Base-by-base conservation (phyloP, 495 filamentous ascomycete species). In the Aspergillus olivimuriae region DNA sequence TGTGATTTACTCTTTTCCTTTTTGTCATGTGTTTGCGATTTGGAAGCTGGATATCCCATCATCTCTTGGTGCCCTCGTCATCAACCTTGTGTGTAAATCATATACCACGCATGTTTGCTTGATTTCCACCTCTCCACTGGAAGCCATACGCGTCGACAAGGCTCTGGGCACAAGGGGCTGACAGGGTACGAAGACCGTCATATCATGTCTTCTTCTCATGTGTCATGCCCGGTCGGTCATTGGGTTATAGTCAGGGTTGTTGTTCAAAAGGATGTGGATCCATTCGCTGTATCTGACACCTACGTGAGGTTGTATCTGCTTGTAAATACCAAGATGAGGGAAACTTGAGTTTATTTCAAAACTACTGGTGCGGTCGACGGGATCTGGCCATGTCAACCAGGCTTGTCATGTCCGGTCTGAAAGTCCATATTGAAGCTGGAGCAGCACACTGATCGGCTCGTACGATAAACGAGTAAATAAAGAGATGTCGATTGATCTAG, bases 11-110 rank as follows among this genome's bases (percentile, higher is more conserved):
- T 45, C 14, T 41, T 22, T 34, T 34, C 44, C 38, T 32, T 48
- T 48, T 26, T 52, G 34, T 49, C 36, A 35, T 38, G 14, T 51
- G 18, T 39, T 50, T 34, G 43, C 50, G 44, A 43, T 42, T 53
- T 37, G 43, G 59, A 66, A 57, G 57, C 62, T 63, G 60, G 66
- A 68, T 69, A 69, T 69, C 61, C 64, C 65, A 58, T 62, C 52
- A 58, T 58, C 51, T 60, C 41, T 61, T 62, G 45, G 43, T 57
- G 59, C 42, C 46, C 34, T 52, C 36, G 44, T 51, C 47, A 47
- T 56, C 50, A 49, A 53, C 53, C 41, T 52, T 65, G 57, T 69
- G 62, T 69, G 63, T 63, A n/a, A 70, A 60, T 50, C 57, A 61
- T 66, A 65, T 42, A 46, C 46, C 48, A 54, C 49, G 44, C 65